Evolutionary conservation across 2,329 filamentous ascomycete species (phyloP).

Genomic region (Gremmenia infestans): DNA sequence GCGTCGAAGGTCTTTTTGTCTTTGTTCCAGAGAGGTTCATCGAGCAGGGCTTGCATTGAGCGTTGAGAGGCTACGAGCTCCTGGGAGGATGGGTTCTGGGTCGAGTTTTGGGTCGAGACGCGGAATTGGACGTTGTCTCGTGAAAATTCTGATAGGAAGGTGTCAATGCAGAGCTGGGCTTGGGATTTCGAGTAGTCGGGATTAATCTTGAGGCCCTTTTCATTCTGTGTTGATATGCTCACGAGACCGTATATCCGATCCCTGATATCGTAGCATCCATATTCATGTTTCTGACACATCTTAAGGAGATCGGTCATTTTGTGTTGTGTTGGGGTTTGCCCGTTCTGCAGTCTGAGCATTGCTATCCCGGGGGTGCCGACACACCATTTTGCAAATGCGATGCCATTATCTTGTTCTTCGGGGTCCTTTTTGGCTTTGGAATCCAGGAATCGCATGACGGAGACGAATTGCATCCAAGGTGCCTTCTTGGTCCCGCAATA

Average conservation of each 20-base stretch:
- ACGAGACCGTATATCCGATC: background rate
- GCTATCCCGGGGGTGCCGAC: background rate
- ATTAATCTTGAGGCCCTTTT: background rate
- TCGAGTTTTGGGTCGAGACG: background rate
- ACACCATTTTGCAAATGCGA: background rate
- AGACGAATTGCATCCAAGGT: background rate
- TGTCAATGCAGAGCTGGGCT: background rate
- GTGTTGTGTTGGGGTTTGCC: background rate
- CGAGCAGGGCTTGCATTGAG: background rate
- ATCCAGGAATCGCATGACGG: background rate
- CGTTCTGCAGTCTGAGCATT: background rate
- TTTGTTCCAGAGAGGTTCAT: background rate
- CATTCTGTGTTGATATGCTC: background rate
- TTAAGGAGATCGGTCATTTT: background rate
- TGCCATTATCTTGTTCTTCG: background rate
- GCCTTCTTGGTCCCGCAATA: background rate
- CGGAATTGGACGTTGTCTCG: background rate
- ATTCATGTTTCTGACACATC: background rate
- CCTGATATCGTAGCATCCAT: background rate
- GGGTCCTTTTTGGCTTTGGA: background rate
- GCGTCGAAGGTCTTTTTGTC: background rate
- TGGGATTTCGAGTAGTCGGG: background rate
- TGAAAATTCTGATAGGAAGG: background rate
- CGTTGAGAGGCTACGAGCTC: background rate
- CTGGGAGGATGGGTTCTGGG: background rate